Base-by-base conservation (phyloP, 2,329 filamentous ascomycete species). In the Dothidotthia symphoricarpi region DNA sequence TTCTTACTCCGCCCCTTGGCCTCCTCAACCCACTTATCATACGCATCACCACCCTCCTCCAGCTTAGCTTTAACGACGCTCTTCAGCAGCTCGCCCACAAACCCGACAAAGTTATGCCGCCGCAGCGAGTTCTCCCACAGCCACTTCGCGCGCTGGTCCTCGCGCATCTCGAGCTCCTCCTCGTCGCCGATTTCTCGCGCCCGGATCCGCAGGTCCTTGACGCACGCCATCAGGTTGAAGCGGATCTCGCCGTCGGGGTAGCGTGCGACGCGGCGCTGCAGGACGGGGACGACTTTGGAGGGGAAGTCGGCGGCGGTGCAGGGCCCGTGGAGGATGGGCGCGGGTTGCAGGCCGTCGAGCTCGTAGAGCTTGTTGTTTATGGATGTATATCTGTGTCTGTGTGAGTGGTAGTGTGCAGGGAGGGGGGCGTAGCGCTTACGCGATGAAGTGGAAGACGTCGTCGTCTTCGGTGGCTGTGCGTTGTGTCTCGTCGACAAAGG, bases 361-460 rank as follows among this genome's bases (percentile, higher is more conserved):
- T 98, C 93, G 75, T 96, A 98, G 37, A 98, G 77, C 4, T 73
- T 81, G 50, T 83, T 85, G 61, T 85, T 80, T 52, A 95, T 77
- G 36, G 83, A 79, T 7, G 88, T 90, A 70, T 98, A 98, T 19
- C 62, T 66, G 41, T 31, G 17, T 2, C 7, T 16, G 14, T 41
- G 22, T 55, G 8, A 55, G 45, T 29, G 24, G 29, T 16, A 5
- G 24, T 28, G 10, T 3, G 33, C 24, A 26, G 35, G 16, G 35
- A 1, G 15, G 16, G 30, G 25, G 31, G n/a, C 8, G 32, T 11
- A 4, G 7, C 24, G 27, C 57, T 41, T 57, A 67, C 22, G 90
- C 93, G 58, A 98, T 89, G 69, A 98, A 98, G 72, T 98, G 93
- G 71, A 94, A 98, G 17, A 91, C 87, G 61, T 97, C 93, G 58